Base-by-base conservation (phyloP, 345 rosid genomes). In the Geranium rotundifolium region DNA sequence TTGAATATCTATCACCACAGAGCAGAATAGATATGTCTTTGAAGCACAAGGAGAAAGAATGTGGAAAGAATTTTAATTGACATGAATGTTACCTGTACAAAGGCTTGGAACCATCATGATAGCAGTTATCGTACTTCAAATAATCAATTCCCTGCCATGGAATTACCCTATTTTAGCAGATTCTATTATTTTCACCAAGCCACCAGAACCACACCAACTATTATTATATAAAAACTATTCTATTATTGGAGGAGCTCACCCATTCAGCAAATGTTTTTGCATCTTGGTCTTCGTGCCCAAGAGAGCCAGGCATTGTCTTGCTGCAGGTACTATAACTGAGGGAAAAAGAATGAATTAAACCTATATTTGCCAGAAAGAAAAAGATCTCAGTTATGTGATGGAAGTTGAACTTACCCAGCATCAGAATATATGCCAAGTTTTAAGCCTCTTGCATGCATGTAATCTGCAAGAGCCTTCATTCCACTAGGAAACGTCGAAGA, bases 111-210 rank as follows among this genome's bases (percentile, higher is more conserved):
- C 77, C 80, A 52, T 66, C 72, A 29, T 72, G 41, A 67, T 71
- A 58, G 46, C 85, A 83, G 46, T 83, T 83, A 37, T 80, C 88
- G 55, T 83, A 83, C 76, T 83, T 83, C 75, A 83, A 72, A 68
- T 74, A 83, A 29, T 82, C 79, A 19, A 74, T 54, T 17, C 68
- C 81, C 84, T 74, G 54, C n/a, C 23, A 31, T 39, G 39, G 27
- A 34, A 57, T 15, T 62, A 49, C 34, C 64, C 49, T 63, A 17
- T 56, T 19, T 56, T 56, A 56, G 23, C 23, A 15, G 58, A 5
- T 10, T 14, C 19, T 56, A 31, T 31, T 7, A 3, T 31, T 31
- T 31, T 31, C 37, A 31, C 37, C 37, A 31, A 31, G 23, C 58
- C 17, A 31, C 37, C 37, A 31, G 37, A 31, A 31, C 4, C 37